Evolutionary conservation across 2,329 filamentous ascomycete genomes (phyloP), one percentile per base, ranked within the genome.

Genomic region (Botrytis elliptica): DNA sequence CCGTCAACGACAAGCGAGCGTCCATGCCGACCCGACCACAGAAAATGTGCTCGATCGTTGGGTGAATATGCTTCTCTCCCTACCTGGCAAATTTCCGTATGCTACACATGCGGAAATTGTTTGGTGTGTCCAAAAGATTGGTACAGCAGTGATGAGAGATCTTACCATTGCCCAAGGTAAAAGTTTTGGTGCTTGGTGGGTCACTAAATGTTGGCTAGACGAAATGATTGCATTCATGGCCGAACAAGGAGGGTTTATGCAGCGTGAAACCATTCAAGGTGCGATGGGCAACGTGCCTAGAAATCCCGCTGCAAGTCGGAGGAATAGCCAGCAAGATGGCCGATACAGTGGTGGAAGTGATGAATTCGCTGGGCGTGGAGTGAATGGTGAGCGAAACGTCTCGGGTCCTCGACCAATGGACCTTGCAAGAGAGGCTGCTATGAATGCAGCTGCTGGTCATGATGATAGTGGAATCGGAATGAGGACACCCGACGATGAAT

Each of bases 141-240:
- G 93, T 20, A 93, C 92, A 12, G 90, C 92, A 33, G 91, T 93
- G 29, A 89, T 96, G 85, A 88, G 93, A 72, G 94, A 97, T 78
- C 88, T 97, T 73, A 96, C 93, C 0, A 90, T 96, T 69, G 87
- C 89, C 59, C 91, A 92, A 76, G 92, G 92, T 29, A 90, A 91
- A 80, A 95, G 92, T 79, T 97, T 95, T 80, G 92, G 93, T n/a
- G 91, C 92, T 9, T 97, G 94, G 94, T 96, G 93, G 93, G 93
- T 98, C 74, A 94, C 94, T 5, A 97, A 98, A 82, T 95, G 95
- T 74, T 98, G 95, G 87, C 89, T 98, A 70, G 95, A 98, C 80
- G 95, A 98, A 84, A 97, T 97, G 93, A 90, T 94, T 68, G 88
- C 92, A 73, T 98, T 97, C 87, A 86, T 97, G 77, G 94, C 93